Evolutionary conservation across 352 stramenopile genomes (phyloP).

Genomic region (Pythium dissimile): DNA sequence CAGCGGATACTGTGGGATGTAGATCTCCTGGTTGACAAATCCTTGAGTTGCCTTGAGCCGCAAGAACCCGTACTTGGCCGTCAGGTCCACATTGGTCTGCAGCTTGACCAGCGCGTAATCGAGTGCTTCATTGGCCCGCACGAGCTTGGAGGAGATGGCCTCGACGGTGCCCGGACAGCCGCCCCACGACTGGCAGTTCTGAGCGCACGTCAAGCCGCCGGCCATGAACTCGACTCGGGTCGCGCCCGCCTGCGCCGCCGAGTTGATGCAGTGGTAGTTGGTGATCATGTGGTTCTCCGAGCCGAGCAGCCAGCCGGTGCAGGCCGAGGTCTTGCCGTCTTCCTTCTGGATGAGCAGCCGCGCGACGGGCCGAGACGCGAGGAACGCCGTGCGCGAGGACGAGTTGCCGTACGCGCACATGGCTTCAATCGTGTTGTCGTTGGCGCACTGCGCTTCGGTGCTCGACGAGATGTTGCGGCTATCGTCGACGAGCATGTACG

Average conservation of each 20-base stretch:
- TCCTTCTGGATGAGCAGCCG: slow-evolving; percentile 49
- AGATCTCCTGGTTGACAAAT: slow-evolving; percentile 37
- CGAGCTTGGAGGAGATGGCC: slow-evolving; percentile 36
- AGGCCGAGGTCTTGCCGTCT: slow-evolving; percentile 26
- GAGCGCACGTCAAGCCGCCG: slow-evolving; percentile 33
- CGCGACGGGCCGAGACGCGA: slow-evolving; percentile 43
- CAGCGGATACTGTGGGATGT: slow-evolving; percentile 52
- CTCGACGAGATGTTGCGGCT: slow-evolving; percentile 37
- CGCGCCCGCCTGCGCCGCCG: slow-evolving; percentile 28
- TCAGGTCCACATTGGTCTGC: slow-evolving; percentile 26
- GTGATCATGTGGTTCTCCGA: slow-evolving; percentile 60
- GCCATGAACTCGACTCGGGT: slow-evolving; percentile 68
- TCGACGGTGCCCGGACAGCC: slow-evolving; percentile 42
- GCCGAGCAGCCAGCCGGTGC: slow-evolving; percentile 62
- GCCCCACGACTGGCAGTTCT: slow-evolving; percentile 32
- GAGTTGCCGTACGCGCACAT: slow-evolving; percentile 46
- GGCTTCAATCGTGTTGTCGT: slow-evolving; percentile 58
- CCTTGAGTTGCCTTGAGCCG: slow-evolving; percentile 33
- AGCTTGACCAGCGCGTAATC: slow-evolving; percentile 68
- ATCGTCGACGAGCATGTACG: slow-evolving; percentile 42
- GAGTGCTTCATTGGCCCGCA: slow-evolving; percentile 41
- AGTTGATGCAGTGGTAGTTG: slow-evolving; percentile 70
- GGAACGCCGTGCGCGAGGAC: slow-evolving; percentile 28
- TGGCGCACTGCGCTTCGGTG: slow-evolving; percentile 44
- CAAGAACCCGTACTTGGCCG: slow-evolving; percentile 57